These are phyloP conservation scores for Mycena polygramma DNA, from an alignment of 768 basidiomycete species.

Conservation along the genomic window DNA sequence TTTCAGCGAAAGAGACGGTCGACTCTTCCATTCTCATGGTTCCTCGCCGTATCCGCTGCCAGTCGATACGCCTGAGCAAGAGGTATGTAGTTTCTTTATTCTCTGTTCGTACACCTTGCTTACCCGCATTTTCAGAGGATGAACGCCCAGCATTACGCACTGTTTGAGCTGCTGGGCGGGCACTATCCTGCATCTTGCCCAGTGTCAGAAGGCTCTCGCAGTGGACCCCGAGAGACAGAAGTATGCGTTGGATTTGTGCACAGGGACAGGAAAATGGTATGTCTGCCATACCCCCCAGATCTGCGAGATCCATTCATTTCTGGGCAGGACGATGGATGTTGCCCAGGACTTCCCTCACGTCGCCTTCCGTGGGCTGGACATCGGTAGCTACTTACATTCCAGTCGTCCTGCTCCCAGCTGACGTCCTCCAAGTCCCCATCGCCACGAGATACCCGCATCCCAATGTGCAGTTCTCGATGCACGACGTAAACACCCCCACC, in stretches of 20 bases:
- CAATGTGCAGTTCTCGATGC: slow-evolving; percentile 77
- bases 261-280: slow-evolving; percentile 81
- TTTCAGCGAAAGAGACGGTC: slow-evolving; percentile 69
- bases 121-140: slow-evolving; percentile 58
- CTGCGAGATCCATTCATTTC: slow-evolving; percentile 19
- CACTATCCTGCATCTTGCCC: slow-evolving; percentile 68
- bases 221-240: slow-evolving; percentile 54
- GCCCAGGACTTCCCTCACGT: slow-evolving; percentile 73
- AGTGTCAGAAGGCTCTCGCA: slow-evolving; percentile 64
- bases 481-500: slow-evolving; percentile 67
- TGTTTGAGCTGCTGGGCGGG: slow-evolving; percentile 65
- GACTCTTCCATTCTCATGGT: slow-evolving; percentile 78
- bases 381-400: slow-evolving; percentile 64
- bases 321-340: slow-evolving; percentile 80
- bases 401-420: slow-evolving; percentile 31
- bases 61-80: slow-evolving; percentile 77
- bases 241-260: slow-evolving; percentile 80
- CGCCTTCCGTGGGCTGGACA: slow-evolving; percentile 79
- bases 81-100: slow-evolving; percentile 58
- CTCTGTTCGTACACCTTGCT: neutral
- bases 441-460: slow-evolving; percentile 69
- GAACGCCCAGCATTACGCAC: slow-evolving; percentile 61
- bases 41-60: slow-evolving; percentile 79
- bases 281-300: slow-evolving; percentile 51
- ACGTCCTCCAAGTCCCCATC: slow-evolving; percentile 69